Evolutionary conservation across 2,329 filamentous ascomycete genomes (phyloP).

Genomic region (Claviceps paspali): DNA sequence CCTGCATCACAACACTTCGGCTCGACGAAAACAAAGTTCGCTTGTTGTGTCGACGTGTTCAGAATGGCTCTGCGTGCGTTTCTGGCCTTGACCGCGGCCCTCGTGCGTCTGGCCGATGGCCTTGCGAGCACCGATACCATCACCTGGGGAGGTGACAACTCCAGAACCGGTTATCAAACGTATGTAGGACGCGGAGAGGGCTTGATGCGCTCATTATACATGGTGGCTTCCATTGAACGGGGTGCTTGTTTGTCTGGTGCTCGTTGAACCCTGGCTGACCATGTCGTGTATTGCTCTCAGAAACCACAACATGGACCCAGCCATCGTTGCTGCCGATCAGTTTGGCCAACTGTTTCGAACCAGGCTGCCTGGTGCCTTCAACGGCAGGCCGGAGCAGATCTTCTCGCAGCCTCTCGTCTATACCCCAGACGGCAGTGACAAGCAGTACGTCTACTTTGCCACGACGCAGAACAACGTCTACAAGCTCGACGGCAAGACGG

Average conservation of each 20-base stretch:
- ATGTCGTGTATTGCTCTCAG: conserved; percentile 8
- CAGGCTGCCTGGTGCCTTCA: conserved; percentile 35
- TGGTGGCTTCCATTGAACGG: too few relatives aligned
- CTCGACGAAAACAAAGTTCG: background rate
- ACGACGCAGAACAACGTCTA: conserved; percentile 44
- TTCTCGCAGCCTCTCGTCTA: conserved; percentile 34
- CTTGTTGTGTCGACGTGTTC: conserved; percentile 1
- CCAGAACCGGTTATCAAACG: conserved; percentile 37
- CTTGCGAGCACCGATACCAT: conserved; percentile 37
- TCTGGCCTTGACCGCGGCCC: conserved; percentile 18
- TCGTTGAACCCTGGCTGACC: background rate
- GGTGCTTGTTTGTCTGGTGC: too few relatives aligned
- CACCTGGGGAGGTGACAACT: conserved; percentile 44
- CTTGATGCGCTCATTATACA: too few relatives aligned
- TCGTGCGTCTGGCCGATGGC: conserved; percentile 19
- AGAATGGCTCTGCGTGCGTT: conserved; percentile 14
- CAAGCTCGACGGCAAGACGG: conserved; percentile 39
- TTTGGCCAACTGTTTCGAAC: conserved; percentile 42
- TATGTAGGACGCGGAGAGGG: conserved; percentile 14
- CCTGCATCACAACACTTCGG: background rate
- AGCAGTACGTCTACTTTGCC: conserved; percentile 39
- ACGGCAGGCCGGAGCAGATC: conserved; percentile 33
- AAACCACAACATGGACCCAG: conserved; percentile 49
- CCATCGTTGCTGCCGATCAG: conserved; percentile 36
- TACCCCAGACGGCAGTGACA: conserved; percentile 28